Percentiles rank a stretch among this genome's conserved stretches.
These are phyloP conservation scores for Corchorus capsularis DNA, from an alignment of 345 rosid species.

Conservation along the genomic window DNA sequence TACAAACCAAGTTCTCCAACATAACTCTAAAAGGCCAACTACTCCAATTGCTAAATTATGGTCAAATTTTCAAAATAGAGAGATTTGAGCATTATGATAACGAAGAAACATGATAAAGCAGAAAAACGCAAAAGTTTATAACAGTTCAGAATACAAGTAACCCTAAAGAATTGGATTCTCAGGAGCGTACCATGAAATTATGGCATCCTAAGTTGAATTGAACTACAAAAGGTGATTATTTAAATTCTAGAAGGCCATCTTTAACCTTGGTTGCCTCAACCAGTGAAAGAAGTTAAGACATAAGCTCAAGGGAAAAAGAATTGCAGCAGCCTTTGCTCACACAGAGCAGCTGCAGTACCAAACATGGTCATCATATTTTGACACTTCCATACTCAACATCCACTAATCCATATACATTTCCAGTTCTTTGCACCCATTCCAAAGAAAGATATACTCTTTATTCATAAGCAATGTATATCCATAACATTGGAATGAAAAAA, in stretches of 20 bases:
- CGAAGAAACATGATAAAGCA: not conserved
- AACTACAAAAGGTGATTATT: no score
- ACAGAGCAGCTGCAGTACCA: not conserved
- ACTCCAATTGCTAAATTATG: constrained; percentile 4
- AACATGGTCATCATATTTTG: no score
- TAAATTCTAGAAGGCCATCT: no score
- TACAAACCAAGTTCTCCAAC: not conserved
- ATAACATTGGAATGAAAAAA: not conserved
- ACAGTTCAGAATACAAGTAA: not conserved
- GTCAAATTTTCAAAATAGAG: constrained; percentile 1
- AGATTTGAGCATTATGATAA: not conserved
- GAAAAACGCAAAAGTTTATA: not conserved
- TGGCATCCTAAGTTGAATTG: no score
- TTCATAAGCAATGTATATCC: not conserved
- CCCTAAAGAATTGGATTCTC: not conserved
- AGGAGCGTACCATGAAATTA: not conserved
- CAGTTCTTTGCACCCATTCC: not conserved
- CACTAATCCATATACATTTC: not conserved
- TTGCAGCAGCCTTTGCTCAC: not conserved
- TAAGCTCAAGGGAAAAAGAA: not conserved
- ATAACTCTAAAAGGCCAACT: not conserved
- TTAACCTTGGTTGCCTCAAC: not conserved
- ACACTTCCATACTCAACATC: not conserved
- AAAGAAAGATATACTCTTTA: not conserved
- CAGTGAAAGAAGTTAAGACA: not conserved